Percentiles rank a stretch among this genome's conserved stretches.
Conservation (phyloP, 805 yeast species). For the Jamesozyma jinghongensis region DNA sequence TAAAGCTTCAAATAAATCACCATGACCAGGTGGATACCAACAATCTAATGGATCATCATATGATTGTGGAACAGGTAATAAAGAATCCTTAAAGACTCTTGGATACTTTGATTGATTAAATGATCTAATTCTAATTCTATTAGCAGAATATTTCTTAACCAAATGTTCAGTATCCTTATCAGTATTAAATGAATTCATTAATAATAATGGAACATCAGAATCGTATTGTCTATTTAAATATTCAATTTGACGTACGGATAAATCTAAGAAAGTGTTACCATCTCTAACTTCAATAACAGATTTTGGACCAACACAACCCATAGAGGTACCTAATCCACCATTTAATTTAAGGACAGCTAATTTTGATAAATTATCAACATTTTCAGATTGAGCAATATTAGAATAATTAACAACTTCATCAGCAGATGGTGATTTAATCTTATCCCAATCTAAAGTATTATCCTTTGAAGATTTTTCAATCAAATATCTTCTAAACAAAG, state of each 20-base stretch:
- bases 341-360: slow-evolving; percentile 92
- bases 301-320: slow-evolving; percentile 97
- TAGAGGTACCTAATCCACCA: slow-evolving; percentile 98
- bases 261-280: slow-evolving; percentile 92
- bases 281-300: slow-evolving; percentile 98
- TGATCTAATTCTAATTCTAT: slow-evolving; percentile 87
- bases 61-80: slow-evolving; percentile 83
- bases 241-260: slow-evolving; percentile 94
- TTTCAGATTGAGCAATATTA: slow-evolving; percentile 23
- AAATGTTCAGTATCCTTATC: slow-evolving; percentile 86
- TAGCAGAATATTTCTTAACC: slow-evolving; percentile 94
- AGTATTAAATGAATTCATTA: slow-evolving; percentile 98
- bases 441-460: slow-evolving; percentile 73
- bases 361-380: slow-evolving; percentile 47
- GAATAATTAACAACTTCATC: slow-evolving; percentile 80
- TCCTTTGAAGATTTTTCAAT: slow-evolving; percentile 80
- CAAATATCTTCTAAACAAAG: slow-evolving; percentile 85
- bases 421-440: slow-evolving; percentile 80
- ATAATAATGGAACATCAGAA: slow-evolving; percentile 87
- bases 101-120: slow-evolving; percentile 98
- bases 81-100: slow-evolving; percentile 89
- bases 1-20: slow-evolving; percentile 89
- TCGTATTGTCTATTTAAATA: slow-evolving; percentile 83
- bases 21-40: slow-evolving; percentile 99
- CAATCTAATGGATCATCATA: slow-evolving; percentile 65